These are phyloP conservation scores for Sarocladium brachiariae DNA, from an alignment of 2,329 filamentous ascomycete species.

Conservation along the genomic window DNA sequence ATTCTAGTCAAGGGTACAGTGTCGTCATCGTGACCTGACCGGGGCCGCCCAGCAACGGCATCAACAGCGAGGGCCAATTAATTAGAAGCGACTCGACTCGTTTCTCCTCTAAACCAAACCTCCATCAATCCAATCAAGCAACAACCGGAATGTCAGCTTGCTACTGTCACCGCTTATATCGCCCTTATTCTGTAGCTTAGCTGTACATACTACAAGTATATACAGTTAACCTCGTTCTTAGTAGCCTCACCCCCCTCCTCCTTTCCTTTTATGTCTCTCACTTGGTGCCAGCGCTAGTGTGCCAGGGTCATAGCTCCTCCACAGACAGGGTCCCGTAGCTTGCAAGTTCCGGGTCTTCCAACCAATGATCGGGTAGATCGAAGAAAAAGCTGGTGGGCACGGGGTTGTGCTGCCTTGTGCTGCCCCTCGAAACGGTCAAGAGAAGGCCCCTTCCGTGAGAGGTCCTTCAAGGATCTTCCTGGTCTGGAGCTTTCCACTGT, in stretches of 20 bases:
- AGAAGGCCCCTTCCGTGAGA: no score
- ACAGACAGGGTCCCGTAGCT: conserved; percentile 2
- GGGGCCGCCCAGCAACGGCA: background rate
- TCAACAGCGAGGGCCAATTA: no score
- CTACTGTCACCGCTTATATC: no score
- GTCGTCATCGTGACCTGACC: conserved; percentile 1
- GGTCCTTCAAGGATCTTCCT: no score
- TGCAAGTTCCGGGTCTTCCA: conserved; percentile 7
- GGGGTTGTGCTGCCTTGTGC: no score
- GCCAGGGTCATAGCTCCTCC: conserved; percentile 2
- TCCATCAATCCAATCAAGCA: background rate
- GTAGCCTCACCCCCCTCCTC: background rate
- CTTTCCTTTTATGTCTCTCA: background rate
- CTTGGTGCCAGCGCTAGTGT: conserved; percentile 3
- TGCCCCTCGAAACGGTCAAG: no score
- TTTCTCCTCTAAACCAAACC: no score
- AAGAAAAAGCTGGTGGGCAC: conserved; percentile 12
- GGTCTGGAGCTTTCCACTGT: no score
- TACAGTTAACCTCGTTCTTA: no score
- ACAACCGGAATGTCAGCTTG: background rate
- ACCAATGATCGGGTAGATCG: conserved; percentile 33
- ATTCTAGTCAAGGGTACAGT: background rate
- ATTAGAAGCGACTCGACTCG: no score
- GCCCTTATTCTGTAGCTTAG: no score
- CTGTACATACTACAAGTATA: no score